Base-by-base conservation (phyloP, 2,329 filamentous ascomycete species). In the Fusarium fujikuroi region DNA sequence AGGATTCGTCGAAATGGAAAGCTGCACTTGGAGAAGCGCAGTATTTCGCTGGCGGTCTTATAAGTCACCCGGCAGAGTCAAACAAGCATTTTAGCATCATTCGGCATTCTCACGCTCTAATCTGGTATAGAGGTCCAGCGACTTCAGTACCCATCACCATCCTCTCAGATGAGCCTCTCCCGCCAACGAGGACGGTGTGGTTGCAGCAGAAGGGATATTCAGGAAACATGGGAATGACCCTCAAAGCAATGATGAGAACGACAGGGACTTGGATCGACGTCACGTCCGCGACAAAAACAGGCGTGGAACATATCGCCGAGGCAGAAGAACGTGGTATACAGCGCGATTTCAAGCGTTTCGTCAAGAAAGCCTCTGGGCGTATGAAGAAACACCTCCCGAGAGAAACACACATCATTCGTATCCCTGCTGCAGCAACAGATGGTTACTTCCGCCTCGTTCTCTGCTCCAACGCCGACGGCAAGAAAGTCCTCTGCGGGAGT, bases 361-460 rank as follows among this genome's bases (percentile, higher is more conserved):
- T 83, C 5, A 91, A 90, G 69, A 91, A 88, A 70, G 85, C 86
- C 0, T 80, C 84, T 3, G 84, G 86, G 4, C 76, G 78, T n/a
- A 71, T 82, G 5, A 81, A 81, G 63, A 84, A 81, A 3, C 90
- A 92, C 64, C 61, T 82, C 1, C 80, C 90, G 1, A 84, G 91
- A 3, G 90, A 93, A 79, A 93, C 92, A 0, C 87, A 88, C 34
- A 83, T 93, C 3, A 83, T 92, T 10, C 86, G 91, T 7, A 90
- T 93, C 49, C 92, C 92, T 0, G 88, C 88, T 1, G 84, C 87
- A 0, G 89, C 89, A 0, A 84, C 84, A 1, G 92, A 93, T 78
- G 92, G 92, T 0, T 93, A 93, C 76, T 91, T 92, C 62, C 89
- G 91, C 16, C 82, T 93, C 9, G 87, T 93, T 1, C 83, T 93